Conservation (phyloP, 2,329 filamentous ascomycete species). For the Colletotrichum tamarilloi region DNA sequence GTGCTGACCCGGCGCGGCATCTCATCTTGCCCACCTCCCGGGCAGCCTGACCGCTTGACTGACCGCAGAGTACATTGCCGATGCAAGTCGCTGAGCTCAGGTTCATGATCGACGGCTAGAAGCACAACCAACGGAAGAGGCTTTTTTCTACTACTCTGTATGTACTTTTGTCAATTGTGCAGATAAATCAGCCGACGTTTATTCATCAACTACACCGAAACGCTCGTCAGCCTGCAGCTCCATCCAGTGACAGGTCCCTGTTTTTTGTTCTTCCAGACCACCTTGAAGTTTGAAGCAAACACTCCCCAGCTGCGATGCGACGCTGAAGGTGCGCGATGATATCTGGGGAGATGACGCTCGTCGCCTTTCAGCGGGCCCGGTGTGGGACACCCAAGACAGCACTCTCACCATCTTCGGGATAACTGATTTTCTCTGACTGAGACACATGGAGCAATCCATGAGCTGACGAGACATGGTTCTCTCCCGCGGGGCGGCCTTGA, state of each 20-base stretch:
- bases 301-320: not conserved
- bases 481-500: not conserved
- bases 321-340: constrained; percentile 9
- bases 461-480: not conserved
- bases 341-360: not conserved
- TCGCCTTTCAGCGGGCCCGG: not conserved
- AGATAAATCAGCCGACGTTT: constrained; percentile 11
- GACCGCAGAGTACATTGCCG: not conserved
- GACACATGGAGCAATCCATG: not conserved
- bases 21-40: constrained; percentile 11
- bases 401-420: no score
- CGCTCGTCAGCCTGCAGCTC: constrained; percentile 22
- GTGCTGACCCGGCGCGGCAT: constrained; percentile 33
- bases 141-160: not conserved
- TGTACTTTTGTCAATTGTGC: not conserved
- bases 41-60: not conserved
- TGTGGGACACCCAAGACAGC: not conserved
- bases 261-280: not conserved
- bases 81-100: not conserved
- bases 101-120: not conserved
- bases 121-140: not conserved
- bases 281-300: constrained; percentile 13
- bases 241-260: not conserved
- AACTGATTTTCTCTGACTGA: constrained; percentile 1
- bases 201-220: not conserved